Evolutionary conservation across 139 green algal genomes (phyloP), one percentile per base, ranked within the genome.

Genomic region (Tetratostichococcus sp.): DNA sequence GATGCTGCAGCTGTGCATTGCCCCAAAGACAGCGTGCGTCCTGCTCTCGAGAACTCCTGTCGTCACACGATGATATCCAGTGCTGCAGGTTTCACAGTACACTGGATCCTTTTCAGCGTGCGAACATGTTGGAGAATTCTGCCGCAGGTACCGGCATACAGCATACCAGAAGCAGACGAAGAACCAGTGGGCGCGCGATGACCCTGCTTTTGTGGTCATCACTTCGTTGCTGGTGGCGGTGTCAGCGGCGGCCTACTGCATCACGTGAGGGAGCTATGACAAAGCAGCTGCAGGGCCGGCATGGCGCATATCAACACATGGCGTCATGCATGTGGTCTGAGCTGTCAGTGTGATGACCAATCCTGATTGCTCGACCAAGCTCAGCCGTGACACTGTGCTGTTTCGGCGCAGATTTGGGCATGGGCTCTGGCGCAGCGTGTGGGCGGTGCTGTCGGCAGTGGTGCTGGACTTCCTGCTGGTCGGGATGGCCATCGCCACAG

Each of bases 121-220:
- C n/a, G n/a, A n/a, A n/a, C n/a, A n/a, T n/a, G n/a, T n/a, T n/a
- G n/a, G n/a, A n/a, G n/a, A n/a, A n/a, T n/a, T n/a, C n/a, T n/a
- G n/a, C n/a, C n/a, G 78, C 86, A 95, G 90, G 65, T 98, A 98
- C 75, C 90, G 92, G 30, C 95, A 98, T 81, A 95, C 93, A 0
- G 88, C 94, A 1, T 98, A 98, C 72, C 95, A 98, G 80, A 97
- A 97, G 68, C 91, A 98, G 71, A 98, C 95, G 0, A 98, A 98
- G 74, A 95, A 97, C 71, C 90, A 97, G 70, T 99, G 95, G 95
- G 93, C 95, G 5, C 76, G 95, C 1, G 95, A 99, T 75, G 95
- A 99, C 76, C 95, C 95, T 11, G 95, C 95, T 0, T 98, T 97
- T 83, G 84, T 97, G 1, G 87, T 98, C 14, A 85, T 98, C 16